Evolutionary conservation across 768 basidiomycete species (phyloP).

Genomic region (Panaeolus cyanescens): DNA sequence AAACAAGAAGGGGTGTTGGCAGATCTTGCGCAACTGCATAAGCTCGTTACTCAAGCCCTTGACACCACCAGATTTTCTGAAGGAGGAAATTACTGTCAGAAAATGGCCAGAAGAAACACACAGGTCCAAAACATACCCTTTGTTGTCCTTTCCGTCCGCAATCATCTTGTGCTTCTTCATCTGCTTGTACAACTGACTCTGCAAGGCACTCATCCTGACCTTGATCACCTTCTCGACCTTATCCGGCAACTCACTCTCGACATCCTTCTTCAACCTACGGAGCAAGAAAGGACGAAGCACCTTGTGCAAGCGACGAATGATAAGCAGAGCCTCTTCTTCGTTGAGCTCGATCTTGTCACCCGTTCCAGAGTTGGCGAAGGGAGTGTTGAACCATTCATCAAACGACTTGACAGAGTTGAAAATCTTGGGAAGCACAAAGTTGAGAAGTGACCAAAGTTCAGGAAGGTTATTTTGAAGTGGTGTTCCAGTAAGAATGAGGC

Average conservation of each 20-base stretch:
- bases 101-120: neutral
- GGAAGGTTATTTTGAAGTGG: constrained; percentile 97
- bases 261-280: constrained; percentile 92
- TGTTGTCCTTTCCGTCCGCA: constrained; percentile 74
- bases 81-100: constrained; percentile 10
- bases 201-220: constrained; percentile 90
- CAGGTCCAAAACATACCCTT: constrained; percentile 63
- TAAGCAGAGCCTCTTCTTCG: constrained; percentile 98
- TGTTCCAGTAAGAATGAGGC: constrained; percentile 94
- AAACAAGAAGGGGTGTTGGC: constrained; percentile 97
- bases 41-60: constrained; percentile 93
- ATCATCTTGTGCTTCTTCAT: constrained; percentile 99
- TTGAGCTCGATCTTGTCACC: constrained; percentile 98
- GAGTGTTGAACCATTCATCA: constrained; percentile 99
- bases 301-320: constrained; percentile 95
- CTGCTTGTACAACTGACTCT: constrained; percentile 92
- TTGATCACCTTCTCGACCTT: constrained; percentile 99
- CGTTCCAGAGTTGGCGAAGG: constrained; percentile 97
- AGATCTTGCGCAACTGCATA: constrained; percentile 98
- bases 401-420: constrained; percentile 99
- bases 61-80: constrained; percentile 73
- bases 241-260: constrained; percentile 93
- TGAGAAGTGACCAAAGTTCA: constrained; percentile 93
- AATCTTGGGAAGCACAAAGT: constrained; percentile 92
- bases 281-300: constrained; percentile 94